Evolutionary conservation across 352 stramenopile genomes (phyloP).

Genomic region (Pelagophyceae sp.): DNA sequence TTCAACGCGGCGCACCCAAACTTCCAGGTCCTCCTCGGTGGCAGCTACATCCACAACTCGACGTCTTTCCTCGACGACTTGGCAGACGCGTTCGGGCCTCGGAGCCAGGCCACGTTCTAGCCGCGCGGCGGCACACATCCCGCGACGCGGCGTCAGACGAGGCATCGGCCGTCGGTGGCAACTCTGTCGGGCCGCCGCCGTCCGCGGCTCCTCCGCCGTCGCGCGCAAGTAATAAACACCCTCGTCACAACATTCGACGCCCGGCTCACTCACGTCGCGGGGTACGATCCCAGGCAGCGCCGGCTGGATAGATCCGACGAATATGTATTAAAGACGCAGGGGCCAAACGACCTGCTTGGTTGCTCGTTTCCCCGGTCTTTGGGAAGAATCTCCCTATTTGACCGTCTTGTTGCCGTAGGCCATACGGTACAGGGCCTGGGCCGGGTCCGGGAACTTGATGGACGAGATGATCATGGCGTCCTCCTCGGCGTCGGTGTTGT

Average conservation of each 20-base stretch:
- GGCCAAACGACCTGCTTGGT: background rate
- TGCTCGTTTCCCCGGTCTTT: background rate
- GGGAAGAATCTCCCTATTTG: background rate
- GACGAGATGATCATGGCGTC: background rate
- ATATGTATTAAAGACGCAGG: background rate
- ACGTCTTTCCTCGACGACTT: conserved; percentile 91
- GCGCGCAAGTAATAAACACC: no score
- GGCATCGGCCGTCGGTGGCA: no score
- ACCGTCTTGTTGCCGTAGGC: no score
- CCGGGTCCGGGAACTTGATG: conserved; percentile 14
- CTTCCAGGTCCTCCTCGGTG: conserved; percentile 81
- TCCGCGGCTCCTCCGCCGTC: no score
- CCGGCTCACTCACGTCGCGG: background rate
- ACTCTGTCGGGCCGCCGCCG: no score
- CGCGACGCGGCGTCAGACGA: no score
- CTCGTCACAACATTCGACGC: no score
- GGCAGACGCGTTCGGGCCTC: conserved; percentile 29
- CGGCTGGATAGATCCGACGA: background rate
- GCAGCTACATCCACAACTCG: conserved; percentile 91
- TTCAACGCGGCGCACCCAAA: conserved; percentile 76
- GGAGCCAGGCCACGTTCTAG: no score
- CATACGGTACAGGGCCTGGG: background rate
- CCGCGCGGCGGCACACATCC: no score
- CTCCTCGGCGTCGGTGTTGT: conserved; percentile 3
- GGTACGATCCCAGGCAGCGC: background rate